Evolutionary conservation across 768 basidiomycete genomes (phyloP).

Genomic region (Lactarius sp.): DNA sequence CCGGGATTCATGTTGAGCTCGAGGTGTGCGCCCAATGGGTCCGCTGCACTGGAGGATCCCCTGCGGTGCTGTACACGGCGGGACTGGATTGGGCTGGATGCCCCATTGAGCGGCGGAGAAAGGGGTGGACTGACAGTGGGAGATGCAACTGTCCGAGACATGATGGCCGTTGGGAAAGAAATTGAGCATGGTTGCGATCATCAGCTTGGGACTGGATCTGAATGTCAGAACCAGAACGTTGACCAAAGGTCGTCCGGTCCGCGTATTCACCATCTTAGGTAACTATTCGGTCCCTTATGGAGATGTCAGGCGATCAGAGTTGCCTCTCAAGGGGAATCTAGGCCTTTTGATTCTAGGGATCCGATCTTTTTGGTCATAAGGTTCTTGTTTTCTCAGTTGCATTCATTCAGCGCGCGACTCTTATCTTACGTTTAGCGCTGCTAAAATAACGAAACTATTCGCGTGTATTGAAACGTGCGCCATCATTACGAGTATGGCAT

Average conservation of each 20-base stretch:
- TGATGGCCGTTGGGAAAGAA: slow-evolving; percentile 23
- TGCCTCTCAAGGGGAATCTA: not conserved
- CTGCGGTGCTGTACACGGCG: slow-evolving; percentile 51
- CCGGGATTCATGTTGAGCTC: slow-evolving; percentile 48
- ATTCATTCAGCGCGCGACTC: not conserved
- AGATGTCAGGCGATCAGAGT: not conserved
- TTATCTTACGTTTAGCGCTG: slow-evolving; percentile 3
- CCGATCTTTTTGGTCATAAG: not conserved
- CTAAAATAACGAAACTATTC: not conserved
- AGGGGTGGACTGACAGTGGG: slow-evolving; percentile 9
- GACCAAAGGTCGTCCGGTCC: not conserved
- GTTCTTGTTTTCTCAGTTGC: slow-evolving; percentile 3
- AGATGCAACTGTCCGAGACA: slow-evolving; percentile 9
- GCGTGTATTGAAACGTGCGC: not conserved
- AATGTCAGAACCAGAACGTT: not conserved
- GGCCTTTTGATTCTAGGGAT: not conserved
- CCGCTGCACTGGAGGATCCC: slow-evolving; percentile 63
- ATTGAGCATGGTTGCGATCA: slow-evolving; percentile 3
- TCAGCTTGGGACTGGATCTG: not conserved
- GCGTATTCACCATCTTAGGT: not conserved
- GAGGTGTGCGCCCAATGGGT: slow-evolving; percentile 59
- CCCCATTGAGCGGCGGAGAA: slow-evolving; percentile 13
- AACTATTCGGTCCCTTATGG: slow-evolving; percentile 1
- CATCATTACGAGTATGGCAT: not conserved
- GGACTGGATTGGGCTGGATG: slow-evolving; percentile 12